phyloP scores from a whole-genome alignment of 768 basidiomycete genomes.

The Ramaria sp. region DNA sequence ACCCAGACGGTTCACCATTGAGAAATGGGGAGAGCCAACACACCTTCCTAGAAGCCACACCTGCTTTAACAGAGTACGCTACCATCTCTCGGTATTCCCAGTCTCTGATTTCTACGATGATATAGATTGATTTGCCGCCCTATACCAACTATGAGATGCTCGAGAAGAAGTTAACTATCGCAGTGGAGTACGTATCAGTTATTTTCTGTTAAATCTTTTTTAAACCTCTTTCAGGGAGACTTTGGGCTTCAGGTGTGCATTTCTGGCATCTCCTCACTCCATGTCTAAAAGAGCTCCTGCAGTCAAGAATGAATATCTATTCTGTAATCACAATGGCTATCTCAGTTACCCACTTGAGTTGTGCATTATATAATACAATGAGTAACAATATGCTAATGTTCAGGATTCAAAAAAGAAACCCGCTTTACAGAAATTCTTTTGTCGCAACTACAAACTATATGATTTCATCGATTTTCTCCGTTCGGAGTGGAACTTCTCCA shows the following conservation, averaged over 20 bases:
- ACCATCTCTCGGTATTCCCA: slow-evolving; percentile 15
- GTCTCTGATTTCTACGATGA: not conserved
- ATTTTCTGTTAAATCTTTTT: not conserved
- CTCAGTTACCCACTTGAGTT: too few species aligned
- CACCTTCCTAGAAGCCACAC: slow-evolving; percentile 88
- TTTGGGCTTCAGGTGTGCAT: not conserved
- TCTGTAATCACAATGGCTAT: too few species aligned
- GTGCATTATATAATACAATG: too few species aligned
- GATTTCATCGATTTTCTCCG: not conserved
- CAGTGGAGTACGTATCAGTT: slow-evolving; percentile 55
- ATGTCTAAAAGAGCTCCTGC: slow-evolving; percentile 28
- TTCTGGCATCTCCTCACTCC: not conserved
- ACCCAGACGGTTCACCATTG: slow-evolving; percentile 86
- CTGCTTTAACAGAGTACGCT: slow-evolving; percentile 60
- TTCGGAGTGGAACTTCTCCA: not conserved
- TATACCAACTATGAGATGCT: slow-evolving; percentile 83
- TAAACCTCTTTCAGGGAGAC: not conserved
- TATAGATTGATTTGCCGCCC: slow-evolving; percentile 70
- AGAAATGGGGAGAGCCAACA: slow-evolving; percentile 84
- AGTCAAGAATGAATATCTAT: slow-evolving; percentile 21
- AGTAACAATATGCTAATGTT: too few species aligned
- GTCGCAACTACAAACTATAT: too few species aligned
- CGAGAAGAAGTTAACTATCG: slow-evolving; percentile 76
- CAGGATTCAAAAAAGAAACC: too few species aligned
- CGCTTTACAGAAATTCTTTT: too few species aligned